Base-by-base conservation (phyloP, 2,329 filamentous ascomycete species). In the Neocucurbitaria cava region DNA sequence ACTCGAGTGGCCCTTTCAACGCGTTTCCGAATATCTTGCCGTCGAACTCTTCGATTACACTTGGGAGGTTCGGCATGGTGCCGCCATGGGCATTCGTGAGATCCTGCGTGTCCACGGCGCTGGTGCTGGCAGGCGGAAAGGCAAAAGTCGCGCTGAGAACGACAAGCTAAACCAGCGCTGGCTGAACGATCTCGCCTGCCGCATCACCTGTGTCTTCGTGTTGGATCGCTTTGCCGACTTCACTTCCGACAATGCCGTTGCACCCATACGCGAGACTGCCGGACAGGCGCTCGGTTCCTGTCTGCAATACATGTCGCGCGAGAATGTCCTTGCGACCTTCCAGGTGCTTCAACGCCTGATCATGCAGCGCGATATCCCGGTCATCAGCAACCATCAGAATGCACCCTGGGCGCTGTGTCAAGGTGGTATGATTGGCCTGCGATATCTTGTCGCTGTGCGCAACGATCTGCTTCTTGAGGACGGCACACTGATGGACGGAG, bases 161-260 rank as follows among this genome's bases (percentile, higher is more conserved):
- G 86, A 96, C 68, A 72, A 77, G 1, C 81, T 91, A 40, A 99
- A 98, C 67, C 86, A 89, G 57, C 85, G 82, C 71, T 99, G 92
- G 92, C 85, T 99, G 18, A 91, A 98, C 70, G 94, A 99, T 70
- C 83, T 99, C 46, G 92, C 93, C n/a, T 97, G 93, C 69, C 90
- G 95, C 23, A 84, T 99, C 44, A 94, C 93, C 75, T 96, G 91
- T 72, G 93, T 99, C 47, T 89, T 99, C 68, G 97, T 99, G 88
- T 87, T 99, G 15, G 95, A 99, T 77, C 88, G 93, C 48, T 99
- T 99, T 71, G 96, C 93, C 52, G 95, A 99, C 72, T 99, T 97
- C 78, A 95, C 96, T 54, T 96, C 93, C 5, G 95, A 99, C 75
- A 99, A 92, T 48, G 96, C 96, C 0, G 92, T 99, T 36, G 95